Conservation (phyloP, 2,329 filamentous ascomycete species). For the Colletotrichum incanum region DNA sequence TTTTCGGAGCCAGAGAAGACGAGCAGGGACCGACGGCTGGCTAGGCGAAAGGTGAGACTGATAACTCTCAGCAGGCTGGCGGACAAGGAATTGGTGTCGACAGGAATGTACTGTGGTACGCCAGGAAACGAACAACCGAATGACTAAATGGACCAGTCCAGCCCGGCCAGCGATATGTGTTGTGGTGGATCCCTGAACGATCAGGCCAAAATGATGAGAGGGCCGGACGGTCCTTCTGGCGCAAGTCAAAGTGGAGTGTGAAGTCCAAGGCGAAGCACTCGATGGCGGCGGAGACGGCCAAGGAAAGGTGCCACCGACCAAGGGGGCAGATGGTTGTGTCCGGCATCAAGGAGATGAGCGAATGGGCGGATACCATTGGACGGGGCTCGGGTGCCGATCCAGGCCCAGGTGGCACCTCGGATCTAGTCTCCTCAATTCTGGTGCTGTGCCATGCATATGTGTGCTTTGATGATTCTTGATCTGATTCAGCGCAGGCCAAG, state of each 20-base stretch:
- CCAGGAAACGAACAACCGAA: constrained; percentile 10
- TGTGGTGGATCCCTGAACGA: background rate
- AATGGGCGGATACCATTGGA: background rate
- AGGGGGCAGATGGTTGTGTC: background rate
- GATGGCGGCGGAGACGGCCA: constrained; percentile 4
- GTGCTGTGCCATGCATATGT: background rate
- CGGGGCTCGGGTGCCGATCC: constrained; percentile 8
- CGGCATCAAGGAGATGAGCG: constrained; percentile 15
- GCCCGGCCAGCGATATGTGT: constrained; percentile 17
- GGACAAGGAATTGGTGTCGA: background rate
- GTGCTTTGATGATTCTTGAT: constrained; percentile 16
- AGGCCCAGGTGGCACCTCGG: background rate
- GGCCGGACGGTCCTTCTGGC: background rate
- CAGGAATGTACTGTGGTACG: background rate
- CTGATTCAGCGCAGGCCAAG: constrained; percentile 5
- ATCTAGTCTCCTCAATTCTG: background rate
- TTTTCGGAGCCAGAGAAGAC: background rate
- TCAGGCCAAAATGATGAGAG: background rate
- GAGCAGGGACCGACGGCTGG: background rate
- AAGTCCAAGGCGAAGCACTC: background rate
- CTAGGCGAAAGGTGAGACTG: background rate
- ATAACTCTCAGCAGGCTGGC: background rate
- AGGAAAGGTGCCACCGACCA: background rate
- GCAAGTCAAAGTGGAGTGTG: background rate
- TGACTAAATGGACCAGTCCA: constrained; percentile 41